phyloP scores from a whole-genome alignment of 2,329 filamentous ascomycete species.

The Pleomassaria siparia region DNA sequence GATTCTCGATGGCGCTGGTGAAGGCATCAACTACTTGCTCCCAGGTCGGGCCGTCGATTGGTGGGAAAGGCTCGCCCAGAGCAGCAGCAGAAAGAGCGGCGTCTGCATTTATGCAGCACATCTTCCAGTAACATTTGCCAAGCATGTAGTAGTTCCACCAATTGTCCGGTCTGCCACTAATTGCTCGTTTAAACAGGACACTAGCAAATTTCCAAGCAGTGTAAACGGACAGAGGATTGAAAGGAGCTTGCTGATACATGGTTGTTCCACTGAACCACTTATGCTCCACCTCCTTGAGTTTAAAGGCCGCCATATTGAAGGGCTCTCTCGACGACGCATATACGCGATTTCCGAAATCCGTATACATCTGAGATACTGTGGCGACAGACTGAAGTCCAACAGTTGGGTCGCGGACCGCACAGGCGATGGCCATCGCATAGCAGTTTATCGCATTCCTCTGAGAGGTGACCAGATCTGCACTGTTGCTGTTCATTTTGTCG shows the following conservation, averaged over 20 bases:
- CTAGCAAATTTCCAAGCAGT: constrained; percentile 67
- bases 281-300: constrained; percentile 58
- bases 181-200: constrained; percentile 61
- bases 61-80: constrained; percentile 27
- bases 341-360: constrained; percentile 67
- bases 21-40: constrained; percentile 59
- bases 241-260: constrained; percentile 61
- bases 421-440: constrained; percentile 67
- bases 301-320: constrained; percentile 68
- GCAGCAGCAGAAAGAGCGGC: constrained; percentile 36
- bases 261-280: constrained; percentile 58
- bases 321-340: constrained; percentile 70
- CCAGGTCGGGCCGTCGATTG: constrained; percentile 29
- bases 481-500: constrained; percentile 86
- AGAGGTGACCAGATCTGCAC: constrained; percentile 70
- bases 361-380: constrained; percentile 66
- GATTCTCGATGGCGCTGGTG: constrained; percentile 60
- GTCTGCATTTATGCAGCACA: constrained; percentile 55
- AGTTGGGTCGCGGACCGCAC: constrained; percentile 60
- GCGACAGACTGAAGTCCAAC: constrained; percentile 54
- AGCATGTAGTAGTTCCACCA: constrained; percentile 72
- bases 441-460: constrained; percentile 84
- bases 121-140: constrained; percentile 73
- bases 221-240: constrained; percentile 59
- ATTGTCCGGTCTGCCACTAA: constrained; percentile 59